Evolutionary conservation across 1,284 basidiomycete species (phyloP), one percentile per base, ranked within the genome.

Genomic region (Pseudozyma pruni): DNA sequence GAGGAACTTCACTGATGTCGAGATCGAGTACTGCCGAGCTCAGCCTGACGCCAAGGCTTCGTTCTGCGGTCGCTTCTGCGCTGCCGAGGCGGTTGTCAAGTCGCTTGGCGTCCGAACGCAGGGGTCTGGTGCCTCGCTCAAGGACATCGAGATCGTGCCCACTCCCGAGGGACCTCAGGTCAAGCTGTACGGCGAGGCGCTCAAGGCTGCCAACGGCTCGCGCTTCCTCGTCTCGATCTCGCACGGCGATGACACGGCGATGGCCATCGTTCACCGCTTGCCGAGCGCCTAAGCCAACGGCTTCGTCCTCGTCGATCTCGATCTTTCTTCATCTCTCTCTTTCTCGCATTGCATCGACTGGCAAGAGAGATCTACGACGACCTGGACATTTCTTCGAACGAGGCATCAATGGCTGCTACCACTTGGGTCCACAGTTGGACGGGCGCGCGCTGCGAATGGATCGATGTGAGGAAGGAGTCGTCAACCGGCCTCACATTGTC

Each of bases 71-170:
- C 91, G 94, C 70, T 98, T 96, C 94, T 92, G 89, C 43, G 94
- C 93, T 45, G 98, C 98, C 84, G 96, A 98, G 84, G 95, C 94
- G 11, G 91, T 94, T 49, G 97, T 98, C 89, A 98, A 98, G 86
- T 91, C 93, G n/a, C 87, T 98, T 14, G 91, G 92, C 31, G 90
- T 94, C 37, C 85, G 89, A 19, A 94, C 92, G 6, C 91, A 94
- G 84, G 96, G 96, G 38, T 93, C 94, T 7, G 92, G 88, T 14
- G 93, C 95, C 16, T 86, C 91, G 23, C 90, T 98, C 90, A 93
- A 91, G 84, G 94, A 98, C 70, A 97, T 98, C 73, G 96, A 98
- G 84, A 95, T 98, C 75, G 85, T 95, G 62, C 89, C 91, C 38
- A 88, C 82, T 25, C 59, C 80, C 16, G 74, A 83, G 32, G 86